A percentile compares a stretch with the other conserved stretches of the same genome.
Evolutionary conservation across 202 grass and related monocot genomes (phyloP).

Genomic region (Schoenoplectus tabernaemontani): DNA sequence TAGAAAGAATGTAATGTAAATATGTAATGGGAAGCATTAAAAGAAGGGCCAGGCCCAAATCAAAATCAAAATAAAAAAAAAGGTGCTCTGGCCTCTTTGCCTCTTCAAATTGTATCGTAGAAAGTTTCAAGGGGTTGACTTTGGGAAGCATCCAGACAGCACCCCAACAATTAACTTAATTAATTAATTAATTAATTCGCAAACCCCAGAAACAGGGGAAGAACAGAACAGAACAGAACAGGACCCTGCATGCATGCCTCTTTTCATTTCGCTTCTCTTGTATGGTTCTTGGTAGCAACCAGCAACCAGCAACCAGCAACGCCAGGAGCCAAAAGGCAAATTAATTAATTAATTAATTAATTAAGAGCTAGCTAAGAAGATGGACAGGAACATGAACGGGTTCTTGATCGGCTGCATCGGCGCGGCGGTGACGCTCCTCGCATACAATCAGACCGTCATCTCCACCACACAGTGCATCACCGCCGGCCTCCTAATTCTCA

Average conservation of each 20-base stretch:
- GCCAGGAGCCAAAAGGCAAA: too few species aligned
- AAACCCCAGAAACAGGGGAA: not conserved
- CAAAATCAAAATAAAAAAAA: too few species aligned
- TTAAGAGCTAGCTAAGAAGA: not conserved
- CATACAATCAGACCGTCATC: conserved; percentile 63
- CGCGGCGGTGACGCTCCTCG: conserved; percentile 68
- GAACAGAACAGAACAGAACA: not conserved
- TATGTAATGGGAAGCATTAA: too few species aligned
- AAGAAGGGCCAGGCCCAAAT: too few species aligned
- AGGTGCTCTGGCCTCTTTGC: too few species aligned
- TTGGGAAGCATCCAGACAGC: conserved; percentile 15
- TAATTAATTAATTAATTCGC: not conserved
- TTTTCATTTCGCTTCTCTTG: not conserved
- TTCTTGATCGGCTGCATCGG: conserved; percentile 77
- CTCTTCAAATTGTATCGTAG: too few species aligned
- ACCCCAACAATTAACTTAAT: not conserved
- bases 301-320: not conserved
- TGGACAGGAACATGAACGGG: conserved; percentile 72
- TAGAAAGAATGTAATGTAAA: too few species aligned
- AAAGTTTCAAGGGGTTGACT: conserved; percentile 22
- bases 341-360: too few species aligned
- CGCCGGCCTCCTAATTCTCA: conserved; percentile 52
- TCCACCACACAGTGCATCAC: conserved; percentile 78
- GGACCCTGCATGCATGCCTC: too few species aligned
- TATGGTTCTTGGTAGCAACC: too few species aligned